Evolutionary conservation across 2,329 filamentous ascomycete genomes (phyloP).

Genomic region (Fusarium begoniae): DNA sequence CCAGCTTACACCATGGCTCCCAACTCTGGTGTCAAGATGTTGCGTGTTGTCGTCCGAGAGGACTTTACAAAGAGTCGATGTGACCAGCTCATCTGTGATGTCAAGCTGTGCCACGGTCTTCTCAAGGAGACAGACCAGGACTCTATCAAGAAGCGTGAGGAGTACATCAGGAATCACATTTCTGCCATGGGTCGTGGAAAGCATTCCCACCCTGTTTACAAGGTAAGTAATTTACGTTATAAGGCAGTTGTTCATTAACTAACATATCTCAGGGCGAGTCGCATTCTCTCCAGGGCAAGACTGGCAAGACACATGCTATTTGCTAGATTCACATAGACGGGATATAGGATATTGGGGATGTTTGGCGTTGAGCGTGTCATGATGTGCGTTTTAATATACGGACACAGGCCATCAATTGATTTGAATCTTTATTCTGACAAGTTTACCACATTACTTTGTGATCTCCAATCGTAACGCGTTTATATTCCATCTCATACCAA

Average conservation of each 20-base stretch:
- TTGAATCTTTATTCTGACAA: background rate
- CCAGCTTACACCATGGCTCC: conserved; percentile 98
- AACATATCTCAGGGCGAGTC: conserved; percentile 67
- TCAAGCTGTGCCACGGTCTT: conserved; percentile 78
- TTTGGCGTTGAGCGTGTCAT: conserved; percentile 36
- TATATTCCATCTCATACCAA: background rate
- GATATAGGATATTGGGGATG: background rate
- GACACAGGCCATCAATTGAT: conserved; percentile 25
- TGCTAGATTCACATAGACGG: conserved; percentile 64
- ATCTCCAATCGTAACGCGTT: background rate
- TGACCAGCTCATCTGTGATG: conserved; percentile 79
- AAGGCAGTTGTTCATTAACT: background rate
- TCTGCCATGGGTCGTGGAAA: conserved; percentile 61
- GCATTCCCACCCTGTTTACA: conserved; percentile 59
- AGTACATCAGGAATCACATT: conserved; percentile 69
- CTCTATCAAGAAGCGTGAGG: conserved; percentile 73
- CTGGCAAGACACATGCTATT: conserved; percentile 87
- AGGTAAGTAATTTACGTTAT: conserved; percentile 49
- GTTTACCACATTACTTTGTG: background rate
- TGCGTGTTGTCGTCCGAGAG: conserved; percentile 91
- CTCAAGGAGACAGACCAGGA: conserved; percentile 79
- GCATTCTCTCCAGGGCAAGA: conserved; percentile 89
- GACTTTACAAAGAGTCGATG: conserved; percentile 88
- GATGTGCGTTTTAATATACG: conserved; percentile 12
- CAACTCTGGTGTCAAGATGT: conserved; percentile 85